Evolutionary conservation across 2,329 filamentous ascomycete species (phyloP), one percentile per base, ranked within the genome.

Genomic region (Xylaria sp.): DNA sequence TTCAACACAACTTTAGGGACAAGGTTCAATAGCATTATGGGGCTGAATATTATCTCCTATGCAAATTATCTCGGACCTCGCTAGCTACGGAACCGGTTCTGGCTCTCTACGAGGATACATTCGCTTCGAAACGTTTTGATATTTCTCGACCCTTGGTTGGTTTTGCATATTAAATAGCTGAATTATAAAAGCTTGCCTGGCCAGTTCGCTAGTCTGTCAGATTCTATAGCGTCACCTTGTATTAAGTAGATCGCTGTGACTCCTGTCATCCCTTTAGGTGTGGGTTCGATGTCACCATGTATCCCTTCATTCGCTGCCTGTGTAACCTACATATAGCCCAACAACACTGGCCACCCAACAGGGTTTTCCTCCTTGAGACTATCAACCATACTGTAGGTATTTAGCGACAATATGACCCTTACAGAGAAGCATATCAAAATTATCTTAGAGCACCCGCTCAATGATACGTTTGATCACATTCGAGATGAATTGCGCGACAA

Each of bases 381-480:
- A n/a, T 42, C 40, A 42, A 42, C 15, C 17, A 42, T 17, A 6
- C 15, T 42, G 40, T 57, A n/a, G n/a, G n/a, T n/a, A 26, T 31
- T 36, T 51, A 46, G 53, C 15, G 3, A 36, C n/a, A 59, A 48
- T 40, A 67, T 64, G 59, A 13, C 6, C 15, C 54, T 67, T 54
- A 51, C 31, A 63, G n/a, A 64, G 20, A 15, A 67, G 15, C 42
- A 57, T 36, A 64, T 26, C 7, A 59, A 59, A 53, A 53, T 65
- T 48, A 65, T 68, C 59, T 58, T 51, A 2, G 57, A 68, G 44
- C 20, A 2, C 51, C 62, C 51, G 33, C 51, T 68, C 11, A 51
- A 68, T 51, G 58, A 61, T 60, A 56, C 63, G 51, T 40, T 66
- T 59, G 36, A 59, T n/a, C 20, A 4, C 59, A 2, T 54, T 42